phyloP scores from a whole-genome alignment of 495 filamentous ascomycete species.

The Bryoglossum gracile region DNA sequence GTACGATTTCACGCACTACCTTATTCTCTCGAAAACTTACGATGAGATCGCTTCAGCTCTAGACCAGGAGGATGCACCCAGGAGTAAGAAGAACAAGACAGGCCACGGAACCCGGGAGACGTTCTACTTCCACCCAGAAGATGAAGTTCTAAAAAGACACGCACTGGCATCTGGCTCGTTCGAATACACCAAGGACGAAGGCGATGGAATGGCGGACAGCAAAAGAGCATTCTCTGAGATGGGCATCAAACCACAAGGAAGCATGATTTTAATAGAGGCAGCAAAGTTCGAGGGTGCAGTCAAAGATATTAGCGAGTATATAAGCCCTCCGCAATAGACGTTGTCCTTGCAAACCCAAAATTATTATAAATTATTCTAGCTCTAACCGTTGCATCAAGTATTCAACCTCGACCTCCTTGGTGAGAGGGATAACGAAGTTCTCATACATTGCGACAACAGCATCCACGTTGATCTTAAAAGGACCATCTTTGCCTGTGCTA shows the following conservation, averaged over 20 bases:
- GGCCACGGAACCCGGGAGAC: slow-evolving; percentile 38
- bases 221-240: slow-evolving; percentile 92
- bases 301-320: slow-evolving; percentile 62
- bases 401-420: slow-evolving; percentile 95
- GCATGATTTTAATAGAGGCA: slow-evolving; percentile 71
- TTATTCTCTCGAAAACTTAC: slow-evolving; percentile 87
- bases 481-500: slow-evolving; percentile 38
- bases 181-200: slow-evolving; percentile 68
- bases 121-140: slow-evolving; percentile 96
- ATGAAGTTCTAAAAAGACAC: slow-evolving; percentile 77
- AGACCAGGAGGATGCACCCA: slow-evolving; percentile 58
- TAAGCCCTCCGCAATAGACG: slow-evolving; percentile 39
- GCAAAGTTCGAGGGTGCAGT: slow-evolving; percentile 58
- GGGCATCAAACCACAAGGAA: slow-evolving; percentile 76
- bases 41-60: slow-evolving; percentile 76
- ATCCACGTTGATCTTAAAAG: slow-evolving; percentile 79
- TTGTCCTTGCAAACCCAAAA: not conserved
- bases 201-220: slow-evolving; percentile 74
- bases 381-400: slow-evolving; percentile 92
- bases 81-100: slow-evolving; percentile 73
- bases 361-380: slow-evolving; percentile 13
- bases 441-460: slow-evolving; percentile 93
- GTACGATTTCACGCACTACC: slow-evolving; percentile 87
- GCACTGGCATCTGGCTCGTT: slow-evolving; percentile 58
- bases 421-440: slow-evolving; percentile 92